A percentile compares a stretch with the other conserved stretches of the same genome.
These are phyloP conservation scores for Aspergillus conjunctus DNA, from an alignment of 495 filamentous ascomycete species.

Conservation along the genomic window DNA sequence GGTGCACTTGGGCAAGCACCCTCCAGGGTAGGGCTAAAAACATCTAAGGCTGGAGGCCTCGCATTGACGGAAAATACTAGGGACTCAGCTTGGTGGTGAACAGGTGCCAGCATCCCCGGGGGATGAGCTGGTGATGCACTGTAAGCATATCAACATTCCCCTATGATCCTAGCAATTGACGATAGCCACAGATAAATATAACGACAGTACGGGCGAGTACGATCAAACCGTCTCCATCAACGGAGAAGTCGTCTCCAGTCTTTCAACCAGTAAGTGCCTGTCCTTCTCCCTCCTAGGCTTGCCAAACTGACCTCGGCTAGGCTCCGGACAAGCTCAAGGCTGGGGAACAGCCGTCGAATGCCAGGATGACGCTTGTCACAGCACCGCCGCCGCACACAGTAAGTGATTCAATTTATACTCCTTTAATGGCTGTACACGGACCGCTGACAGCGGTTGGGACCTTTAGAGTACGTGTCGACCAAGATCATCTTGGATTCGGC, in stretches of 20 bases:
- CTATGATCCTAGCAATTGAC: not conserved
- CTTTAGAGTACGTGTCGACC: constrained; percentile 33
- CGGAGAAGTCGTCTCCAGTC: constrained; percentile 34
- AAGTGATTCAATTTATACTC: constrained; percentile 10
- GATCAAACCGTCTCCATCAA: constrained; percentile 45
- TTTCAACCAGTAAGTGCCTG: constrained; percentile 30
- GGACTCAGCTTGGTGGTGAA: constrained; percentile 25
- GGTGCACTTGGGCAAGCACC: constrained; percentile 41
- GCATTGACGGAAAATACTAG: constrained; percentile 9
- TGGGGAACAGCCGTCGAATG: constrained; percentile 47
- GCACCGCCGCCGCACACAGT: constrained; percentile 35
- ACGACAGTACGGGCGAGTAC: constrained; percentile 36
- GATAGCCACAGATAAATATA: constrained; percentile 34
- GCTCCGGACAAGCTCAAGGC: constrained; percentile 36
- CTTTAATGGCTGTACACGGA: constrained; percentile 8
- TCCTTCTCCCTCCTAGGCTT: too few species aligned
- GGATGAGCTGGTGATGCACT: constrained; percentile 31
- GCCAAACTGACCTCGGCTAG: constrained; percentile 8
- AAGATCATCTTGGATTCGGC: constrained; percentile 34
- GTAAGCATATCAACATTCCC: constrained; percentile 15
- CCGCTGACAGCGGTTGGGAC: not conserved
- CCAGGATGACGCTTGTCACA: constrained; percentile 34
- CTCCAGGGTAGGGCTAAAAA: constrained; percentile 26
- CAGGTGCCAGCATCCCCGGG: constrained; percentile 28
- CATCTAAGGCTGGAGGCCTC: not conserved